Base-by-base conservation (phyloP, 805 yeast species). In the Diddensiella transvaalensis region DNA sequence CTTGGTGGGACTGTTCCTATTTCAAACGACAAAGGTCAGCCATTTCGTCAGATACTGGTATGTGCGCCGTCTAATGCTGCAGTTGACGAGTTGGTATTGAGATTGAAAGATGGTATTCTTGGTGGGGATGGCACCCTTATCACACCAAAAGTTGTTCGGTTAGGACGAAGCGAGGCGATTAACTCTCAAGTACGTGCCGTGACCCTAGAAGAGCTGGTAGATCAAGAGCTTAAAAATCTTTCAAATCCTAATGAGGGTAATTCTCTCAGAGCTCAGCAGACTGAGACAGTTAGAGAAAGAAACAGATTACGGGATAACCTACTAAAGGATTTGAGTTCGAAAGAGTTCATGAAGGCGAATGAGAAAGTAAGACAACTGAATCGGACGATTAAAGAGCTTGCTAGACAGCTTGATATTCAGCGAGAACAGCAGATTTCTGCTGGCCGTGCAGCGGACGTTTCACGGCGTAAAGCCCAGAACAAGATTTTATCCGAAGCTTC, bases 1-100 rank as follows among this genome's bases (percentile, higher is more conserved):
- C 70, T 43, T 2, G 41, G 41, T 1, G 41, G 37, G 8, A 18
- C 48, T 4, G 21, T 38, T n/a, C 30, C 48, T 10, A 44, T 42
- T 3, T 5, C 47, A 8, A 3, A 22, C 26, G 18, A 36, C 49
- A 4, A 66, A 65, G 24, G 69, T 67, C 23, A 73, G 78, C 38
- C 38, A 8, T 13, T 17, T 10, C 8, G 38, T 30, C 86, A 87
- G 49, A 79, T 93, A 1, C 69, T 93, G 44, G 80, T 93, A 17
- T 95, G 99, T 76, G 98, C 99, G 1, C 99, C 99, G 2, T 87
- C 96, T 63, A 93, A 93, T 70, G 99, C 99, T 0, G 99, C 99
- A 11, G 96, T 93, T 2, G 99, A 93, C 68, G 99, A 95, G 63
- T 73, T 93, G 52, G 93, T 89, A 11, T 59, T 89, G 17, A 83